Conservation (phyloP, 2,329 filamentous ascomycete species). For the Trichoderma brevicompactum region DNA sequence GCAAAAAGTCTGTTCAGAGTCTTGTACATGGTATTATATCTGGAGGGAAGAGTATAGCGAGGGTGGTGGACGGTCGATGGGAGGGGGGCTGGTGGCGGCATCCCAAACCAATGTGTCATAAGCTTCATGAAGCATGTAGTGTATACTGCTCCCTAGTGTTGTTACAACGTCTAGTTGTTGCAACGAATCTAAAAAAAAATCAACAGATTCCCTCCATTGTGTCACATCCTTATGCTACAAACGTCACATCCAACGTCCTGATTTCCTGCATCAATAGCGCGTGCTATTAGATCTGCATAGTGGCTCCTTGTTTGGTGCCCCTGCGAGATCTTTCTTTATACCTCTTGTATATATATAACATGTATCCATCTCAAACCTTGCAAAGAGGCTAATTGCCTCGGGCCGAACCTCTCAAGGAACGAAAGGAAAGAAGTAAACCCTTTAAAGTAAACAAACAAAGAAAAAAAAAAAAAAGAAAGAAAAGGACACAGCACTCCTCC, state of each 20-base stretch:
- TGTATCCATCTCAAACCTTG: slow-evolving; percentile 6
- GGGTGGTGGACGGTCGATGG: slow-evolving; percentile 34
- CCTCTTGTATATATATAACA: neutral
- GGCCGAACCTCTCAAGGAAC: neutral
- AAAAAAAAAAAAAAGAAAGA: neutral
- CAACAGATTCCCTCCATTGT: neutral
- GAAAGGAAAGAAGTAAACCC: neutral
- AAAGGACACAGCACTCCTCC: neutral
- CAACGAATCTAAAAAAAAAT: slow-evolving; percentile 2
- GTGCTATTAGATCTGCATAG: slow-evolving; percentile 1
- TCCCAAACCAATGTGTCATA: slow-evolving; percentile 40
- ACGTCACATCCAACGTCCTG: neutral
- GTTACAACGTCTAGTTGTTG: slow-evolving; percentile 4
- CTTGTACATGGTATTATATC: slow-evolving; percentile 46
- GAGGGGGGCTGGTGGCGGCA: slow-evolving; percentile 39
- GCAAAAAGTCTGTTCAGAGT: slow-evolving; percentile 28
- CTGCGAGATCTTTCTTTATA: slow-evolving; percentile 9
- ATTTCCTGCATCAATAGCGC: neutral
- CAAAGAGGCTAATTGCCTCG: neutral
- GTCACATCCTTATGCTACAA: neutral
- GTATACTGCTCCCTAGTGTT: slow-evolving; percentile 27
- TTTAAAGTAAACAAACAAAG: neutral
- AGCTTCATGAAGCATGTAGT: slow-evolving; percentile 34
- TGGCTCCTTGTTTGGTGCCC: neutral
- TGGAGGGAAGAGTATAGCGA: slow-evolving; percentile 35